Conservation (phyloP, 2,329 filamentous ascomycete genomes). For the Cytospora paraplurivora region DNA sequence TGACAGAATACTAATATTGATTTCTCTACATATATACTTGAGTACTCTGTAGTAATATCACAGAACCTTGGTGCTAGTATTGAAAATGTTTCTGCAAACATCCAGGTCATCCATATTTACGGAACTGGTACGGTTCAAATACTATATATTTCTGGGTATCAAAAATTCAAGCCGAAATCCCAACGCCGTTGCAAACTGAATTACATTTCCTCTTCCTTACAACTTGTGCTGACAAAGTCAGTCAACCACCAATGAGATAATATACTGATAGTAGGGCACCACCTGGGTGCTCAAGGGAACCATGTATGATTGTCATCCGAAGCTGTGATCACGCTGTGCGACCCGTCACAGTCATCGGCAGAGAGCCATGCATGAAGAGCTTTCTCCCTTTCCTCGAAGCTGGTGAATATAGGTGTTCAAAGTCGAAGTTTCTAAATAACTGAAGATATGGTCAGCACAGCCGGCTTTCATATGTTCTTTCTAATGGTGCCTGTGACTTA, state of each 20-base stretch:
- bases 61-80: too few relatives aligned
- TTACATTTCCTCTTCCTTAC: neutral
- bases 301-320: neutral
- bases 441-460: neutral
- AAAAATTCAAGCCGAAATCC: too few relatives aligned
- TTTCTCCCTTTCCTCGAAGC: slow-evolving; percentile 12
- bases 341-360: slow-evolving; percentile 9
- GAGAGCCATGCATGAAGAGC: slow-evolving; percentile 7
- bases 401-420: neutral
- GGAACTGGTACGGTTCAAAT: too few relatives aligned
- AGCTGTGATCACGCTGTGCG: neutral
- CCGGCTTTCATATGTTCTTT: neutral
- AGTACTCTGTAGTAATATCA: too few relatives aligned
- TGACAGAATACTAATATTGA: too few relatives aligned
- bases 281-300: neutral
- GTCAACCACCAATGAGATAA: neutral
- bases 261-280: too few relatives aligned
- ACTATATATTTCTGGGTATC: too few relatives aligned
- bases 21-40: too few relatives aligned
- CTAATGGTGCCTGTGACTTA: neutral
- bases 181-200: too few relatives aligned
- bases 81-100: too few relatives aligned
- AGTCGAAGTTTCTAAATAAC: slow-evolving; percentile 17
- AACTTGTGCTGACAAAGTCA: neutral
- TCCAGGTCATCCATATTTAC: too few relatives aligned